Percentiles rank a stretch among this genome's conserved stretches.
Evolutionary conservation across 2,329 filamentous ascomycete genomes (phyloP).

Genomic region (Neonectria hederae): DNA sequence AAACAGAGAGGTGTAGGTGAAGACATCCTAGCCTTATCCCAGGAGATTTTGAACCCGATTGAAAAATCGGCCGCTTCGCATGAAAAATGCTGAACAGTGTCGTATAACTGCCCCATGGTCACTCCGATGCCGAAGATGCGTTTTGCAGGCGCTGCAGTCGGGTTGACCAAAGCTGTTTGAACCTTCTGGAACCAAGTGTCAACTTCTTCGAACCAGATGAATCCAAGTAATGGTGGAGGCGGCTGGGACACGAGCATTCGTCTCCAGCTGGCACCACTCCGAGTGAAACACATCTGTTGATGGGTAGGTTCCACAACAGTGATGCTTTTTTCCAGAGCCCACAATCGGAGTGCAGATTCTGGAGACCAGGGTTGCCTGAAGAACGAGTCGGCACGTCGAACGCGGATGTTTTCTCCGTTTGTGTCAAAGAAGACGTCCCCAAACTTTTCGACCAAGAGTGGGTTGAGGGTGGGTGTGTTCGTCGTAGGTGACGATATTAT

Average conservation of each 20-base stretch:
- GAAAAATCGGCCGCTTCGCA: constrained; percentile 16
- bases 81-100: constrained; percentile 18
- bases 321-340: constrained; percentile 15
- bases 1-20: constrained; percentile 13
- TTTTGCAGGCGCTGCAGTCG: constrained; percentile 17
- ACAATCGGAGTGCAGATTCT: neutral
- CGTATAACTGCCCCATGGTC: constrained; percentile 34
- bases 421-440: constrained; percentile 33
- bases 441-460: constrained; percentile 32
- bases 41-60: constrained; percentile 23
- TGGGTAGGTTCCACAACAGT: constrained; percentile 14
- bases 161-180: neutral
- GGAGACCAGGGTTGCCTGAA: constrained; percentile 33
- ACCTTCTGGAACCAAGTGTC: neutral
- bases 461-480: constrained; percentile 19
- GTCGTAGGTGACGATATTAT: neutral
- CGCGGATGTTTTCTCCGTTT: constrained; percentile 15
- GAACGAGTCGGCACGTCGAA: constrained; percentile 32
- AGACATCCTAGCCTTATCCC: constrained; percentile 6
- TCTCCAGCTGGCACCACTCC: constrained; percentile 32
- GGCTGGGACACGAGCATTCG: constrained; percentile 39
- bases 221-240: constrained; percentile 35
- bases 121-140: constrained; percentile 17
- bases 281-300: constrained; percentile 26
- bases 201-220: constrained; percentile 19